Base-by-base conservation (phyloP, 805 yeast genomes). In the Saccharomycopsis amapae region DNA sequence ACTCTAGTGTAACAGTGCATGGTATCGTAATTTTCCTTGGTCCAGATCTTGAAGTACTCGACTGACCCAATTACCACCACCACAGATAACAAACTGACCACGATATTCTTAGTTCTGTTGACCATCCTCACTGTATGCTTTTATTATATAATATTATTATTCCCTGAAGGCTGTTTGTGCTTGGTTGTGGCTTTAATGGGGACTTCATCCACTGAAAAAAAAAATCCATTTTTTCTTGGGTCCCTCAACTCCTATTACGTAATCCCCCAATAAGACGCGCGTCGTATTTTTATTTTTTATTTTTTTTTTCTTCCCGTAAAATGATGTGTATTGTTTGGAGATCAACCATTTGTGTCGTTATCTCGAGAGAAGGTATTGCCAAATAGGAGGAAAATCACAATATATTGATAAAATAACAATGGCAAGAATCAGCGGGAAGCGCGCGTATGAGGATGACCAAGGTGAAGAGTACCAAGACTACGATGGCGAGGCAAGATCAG, bases 1-100 rank as follows among this genome's bases (percentile, higher is more conserved):
- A 48, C 47, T 37, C 49, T 34, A 30, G 54, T 51, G 23, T 48
- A 48, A 30, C 54, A 51, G 35, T 51, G 54, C 50, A 51, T 46
- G 20, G 45, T 35, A 31, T 51, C 54, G 23, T 51, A 51, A 28
- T 51, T 48, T 10, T 42, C 35, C 5, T 22, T 31, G 7, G 52
- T 45, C 54, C 54, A 51, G 4, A 41, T 34, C 24, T 51, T 51
- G 46, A 51, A 51, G 19, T 51, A 51, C 22, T 51, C 54, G 22
- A 51, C 54, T 1, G 54, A 40, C 2, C 46, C 49, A 22, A 50
- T 47, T 5, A 50, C 42, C 2, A 35, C 34, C 5, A 42, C 42
- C 12, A 50, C 49, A 2, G 45, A 10, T n/a, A 50, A 30, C 28
- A 50, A 24, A 25, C 49, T 46, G 38, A 36, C 34, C 15, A 28